These are phyloP conservation scores for Colletotrichum camelliae DNA, from an alignment of 2,329 filamentous ascomycete species.

Conservation along the genomic window DNA sequence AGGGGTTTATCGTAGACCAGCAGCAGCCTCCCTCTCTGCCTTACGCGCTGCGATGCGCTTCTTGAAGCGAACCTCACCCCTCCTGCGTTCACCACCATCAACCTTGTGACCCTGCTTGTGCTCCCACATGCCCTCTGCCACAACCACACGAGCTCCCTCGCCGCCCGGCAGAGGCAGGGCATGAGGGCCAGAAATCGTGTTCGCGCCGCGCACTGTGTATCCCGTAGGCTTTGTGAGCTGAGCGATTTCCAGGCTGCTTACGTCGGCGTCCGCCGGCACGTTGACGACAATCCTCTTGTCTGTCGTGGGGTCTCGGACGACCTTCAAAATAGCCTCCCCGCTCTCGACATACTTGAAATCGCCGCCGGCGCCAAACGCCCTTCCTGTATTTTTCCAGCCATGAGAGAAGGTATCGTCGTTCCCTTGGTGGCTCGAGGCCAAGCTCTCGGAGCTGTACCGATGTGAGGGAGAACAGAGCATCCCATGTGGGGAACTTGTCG, in stretches of 20 bases:
- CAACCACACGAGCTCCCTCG: conserved; percentile 67
- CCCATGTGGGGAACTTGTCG: conserved; percentile 89
- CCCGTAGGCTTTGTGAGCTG: conserved; percentile 45
- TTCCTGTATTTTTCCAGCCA: conserved; percentile 87
- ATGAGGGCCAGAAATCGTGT: conserved; percentile 77
- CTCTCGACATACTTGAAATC: conserved; percentile 76
- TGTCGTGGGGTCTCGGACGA: conserved; percentile 45
- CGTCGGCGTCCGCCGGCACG: conserved; percentile 52
- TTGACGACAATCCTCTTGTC: conserved; percentile 60
- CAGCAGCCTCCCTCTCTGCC: conserved; percentile 59
- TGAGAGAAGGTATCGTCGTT: conserved; percentile 81
- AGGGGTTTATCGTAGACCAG: conserved; percentile 26
- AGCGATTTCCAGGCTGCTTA: conserved; percentile 25
- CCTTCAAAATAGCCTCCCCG: conserved; percentile 56
- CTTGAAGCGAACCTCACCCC: conserved; percentile 86
- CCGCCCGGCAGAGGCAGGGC: conserved; percentile 72
- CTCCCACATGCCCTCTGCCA: conserved; percentile 94
- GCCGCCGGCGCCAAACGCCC: conserved; percentile 80
- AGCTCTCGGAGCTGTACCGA: conserved; percentile 80
- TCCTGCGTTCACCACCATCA: conserved; percentile 92
- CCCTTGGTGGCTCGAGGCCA: conserved; percentile 85
- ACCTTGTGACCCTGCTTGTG: conserved; percentile 86
- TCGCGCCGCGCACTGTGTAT: conserved; percentile 71
- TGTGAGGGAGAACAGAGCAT: conserved; percentile 82
- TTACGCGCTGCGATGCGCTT: conserved; percentile 79